Conservation (phyloP, 2,329 filamentous ascomycete genomes). For the Lecanicillium sp. region DNA sequence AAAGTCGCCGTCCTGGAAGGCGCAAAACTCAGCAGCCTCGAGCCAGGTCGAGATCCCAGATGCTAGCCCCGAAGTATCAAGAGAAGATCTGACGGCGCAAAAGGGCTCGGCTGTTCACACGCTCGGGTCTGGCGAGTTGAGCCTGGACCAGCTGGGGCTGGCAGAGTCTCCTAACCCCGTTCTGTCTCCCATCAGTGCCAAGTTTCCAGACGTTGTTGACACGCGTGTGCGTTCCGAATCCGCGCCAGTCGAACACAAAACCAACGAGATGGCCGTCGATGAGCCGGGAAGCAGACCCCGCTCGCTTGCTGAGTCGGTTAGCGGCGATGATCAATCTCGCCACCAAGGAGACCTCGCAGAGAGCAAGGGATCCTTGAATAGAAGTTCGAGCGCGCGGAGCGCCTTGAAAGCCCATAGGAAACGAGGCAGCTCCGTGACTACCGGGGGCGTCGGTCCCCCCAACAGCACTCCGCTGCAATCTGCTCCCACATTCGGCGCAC, state of each 20-base stretch:
- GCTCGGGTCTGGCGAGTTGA: constrained; percentile 80
- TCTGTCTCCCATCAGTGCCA: constrained; percentile 50
- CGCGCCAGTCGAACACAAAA: constrained; percentile 41
- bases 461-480: constrained; percentile 58
- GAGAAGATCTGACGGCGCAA: constrained; percentile 26
- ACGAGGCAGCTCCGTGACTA: constrained; percentile 72
- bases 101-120: constrained; percentile 80
- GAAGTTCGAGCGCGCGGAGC: constrained; percentile 62
- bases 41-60: constrained; percentile 28
- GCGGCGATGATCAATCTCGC: constrained; percentile 55
- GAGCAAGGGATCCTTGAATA: constrained; percentile 50
- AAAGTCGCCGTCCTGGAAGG: constrained; percentile 21
- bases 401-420: constrained; percentile 57
- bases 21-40: constrained; percentile 15
- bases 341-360: constrained; percentile 51
- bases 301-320: constrained; percentile 42
- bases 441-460: constrained; percentile 57
- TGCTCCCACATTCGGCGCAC: constrained; percentile 47
- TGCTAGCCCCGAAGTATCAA: constrained; percentile 1
- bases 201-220: constrained; percentile 42
- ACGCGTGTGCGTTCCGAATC: constrained; percentile 47
- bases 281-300: constrained; percentile 33
- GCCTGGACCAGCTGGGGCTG: constrained; percentile 81
- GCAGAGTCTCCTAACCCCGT: constrained; percentile 47
- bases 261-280: constrained; percentile 22